These are phyloP conservation scores for Rhizophora apiculata DNA, from an alignment of 345 rosid species.

Conservation along the genomic window DNA sequence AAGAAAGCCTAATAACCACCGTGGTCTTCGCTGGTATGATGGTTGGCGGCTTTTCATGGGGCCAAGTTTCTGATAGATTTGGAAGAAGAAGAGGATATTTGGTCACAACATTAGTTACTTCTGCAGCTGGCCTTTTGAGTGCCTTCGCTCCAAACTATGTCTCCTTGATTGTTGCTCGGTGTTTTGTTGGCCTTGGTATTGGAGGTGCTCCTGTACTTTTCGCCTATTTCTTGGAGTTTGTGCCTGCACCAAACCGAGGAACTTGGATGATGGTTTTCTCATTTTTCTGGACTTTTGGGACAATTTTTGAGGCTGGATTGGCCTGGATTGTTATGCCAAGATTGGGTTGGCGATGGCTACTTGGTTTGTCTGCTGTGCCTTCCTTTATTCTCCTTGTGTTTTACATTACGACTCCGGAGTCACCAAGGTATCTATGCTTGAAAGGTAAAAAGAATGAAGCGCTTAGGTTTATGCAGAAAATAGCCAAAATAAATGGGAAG, in stretches of 20 bases:
- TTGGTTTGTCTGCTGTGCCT: conserved; percentile 75
- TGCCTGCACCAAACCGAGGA: conserved; percentile 83
- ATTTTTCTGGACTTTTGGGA: conserved; percentile 79
- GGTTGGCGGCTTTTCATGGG: conserved; percentile 8
- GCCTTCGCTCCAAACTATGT: conserved; percentile 62
- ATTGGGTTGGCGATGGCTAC: conserved; percentile 92
- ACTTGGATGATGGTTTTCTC: conserved; percentile 85
- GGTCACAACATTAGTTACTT: conserved; percentile 64
- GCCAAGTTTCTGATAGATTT: conserved; percentile 3
- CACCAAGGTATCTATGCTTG: conserved; percentile 78
- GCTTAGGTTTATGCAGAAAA: conserved; percentile 50
- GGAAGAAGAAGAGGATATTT: conserved; percentile 63
- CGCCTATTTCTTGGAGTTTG: conserved; percentile 80
- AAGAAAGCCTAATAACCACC: conserved; percentile 8
- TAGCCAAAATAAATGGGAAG: conserved; percentile 52
- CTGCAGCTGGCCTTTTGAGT: conserved; percentile 70
- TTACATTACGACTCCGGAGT: conserved; percentile 68
- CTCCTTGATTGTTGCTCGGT: conserved; percentile 53
- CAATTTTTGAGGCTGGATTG: conserved; percentile 66
- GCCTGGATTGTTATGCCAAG: conserved; percentile 92
- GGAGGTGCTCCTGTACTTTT: conserved; percentile 89
- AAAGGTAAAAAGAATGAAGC: conserved; percentile 73
- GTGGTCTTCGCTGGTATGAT: conserved; percentile 12
- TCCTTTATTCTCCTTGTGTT: conserved; percentile 72
- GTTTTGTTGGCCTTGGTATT: conserved; percentile 79